A percentile compares a stretch with the other conserved stretches of the same genome.
Conservation (phyloP, 2,329 filamentous ascomycete species). For the Penicillium sp. region DNA sequence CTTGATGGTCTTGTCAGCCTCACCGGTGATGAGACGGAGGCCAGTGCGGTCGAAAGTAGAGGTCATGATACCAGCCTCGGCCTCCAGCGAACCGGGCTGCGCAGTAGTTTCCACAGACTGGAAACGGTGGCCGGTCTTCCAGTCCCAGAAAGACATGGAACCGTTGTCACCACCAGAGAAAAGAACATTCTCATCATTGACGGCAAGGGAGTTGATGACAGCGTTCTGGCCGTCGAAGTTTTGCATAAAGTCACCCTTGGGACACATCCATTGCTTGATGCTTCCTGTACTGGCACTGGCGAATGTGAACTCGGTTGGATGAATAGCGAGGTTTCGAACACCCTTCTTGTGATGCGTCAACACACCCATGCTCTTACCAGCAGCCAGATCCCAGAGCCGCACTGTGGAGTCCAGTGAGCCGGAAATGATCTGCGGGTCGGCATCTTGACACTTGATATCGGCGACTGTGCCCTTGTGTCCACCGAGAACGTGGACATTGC, state of each 20-base stretch:
- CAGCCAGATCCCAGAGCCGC: slow-evolving; percentile 91
- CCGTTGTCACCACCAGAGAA: slow-evolving; percentile 97
- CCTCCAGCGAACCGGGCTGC: slow-evolving; percentile 90
- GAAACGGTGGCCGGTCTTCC: slow-evolving; percentile 93
- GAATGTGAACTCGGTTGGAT: slow-evolving; percentile 95
- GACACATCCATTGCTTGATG: slow-evolving; percentile 99
- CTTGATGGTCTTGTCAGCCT: slow-evolving; percentile 98
- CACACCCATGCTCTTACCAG: slow-evolving; percentile 93
- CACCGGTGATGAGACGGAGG: slow-evolving; percentile 84
- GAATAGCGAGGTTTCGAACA: slow-evolving; percentile 78
- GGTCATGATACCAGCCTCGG: slow-evolving; percentile 92
- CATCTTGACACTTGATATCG: slow-evolving; percentile 89
- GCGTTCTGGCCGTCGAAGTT: slow-evolving; percentile 97
- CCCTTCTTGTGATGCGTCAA: slow-evolving; percentile 99
- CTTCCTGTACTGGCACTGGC: slow-evolving; percentile 86
- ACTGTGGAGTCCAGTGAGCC: slow-evolving; percentile 91
- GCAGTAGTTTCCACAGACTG: slow-evolving; percentile 88
- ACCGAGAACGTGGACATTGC: slow-evolving; percentile 89
- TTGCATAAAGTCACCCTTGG: slow-evolving; percentile 97
- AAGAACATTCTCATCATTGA: slow-evolving; percentile 92
- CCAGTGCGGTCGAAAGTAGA: slow-evolving; percentile 91
- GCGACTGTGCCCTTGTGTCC: slow-evolving; percentile 91
- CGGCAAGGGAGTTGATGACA: slow-evolving; percentile 90
- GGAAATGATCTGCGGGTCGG: slow-evolving; percentile 88
- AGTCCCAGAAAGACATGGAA: slow-evolving; percentile 97